These are phyloP conservation scores for Neopestalotiopsis rosae DNA, from an alignment of 2,329 filamentous ascomycete genomes.

Conservation along the genomic window DNA sequence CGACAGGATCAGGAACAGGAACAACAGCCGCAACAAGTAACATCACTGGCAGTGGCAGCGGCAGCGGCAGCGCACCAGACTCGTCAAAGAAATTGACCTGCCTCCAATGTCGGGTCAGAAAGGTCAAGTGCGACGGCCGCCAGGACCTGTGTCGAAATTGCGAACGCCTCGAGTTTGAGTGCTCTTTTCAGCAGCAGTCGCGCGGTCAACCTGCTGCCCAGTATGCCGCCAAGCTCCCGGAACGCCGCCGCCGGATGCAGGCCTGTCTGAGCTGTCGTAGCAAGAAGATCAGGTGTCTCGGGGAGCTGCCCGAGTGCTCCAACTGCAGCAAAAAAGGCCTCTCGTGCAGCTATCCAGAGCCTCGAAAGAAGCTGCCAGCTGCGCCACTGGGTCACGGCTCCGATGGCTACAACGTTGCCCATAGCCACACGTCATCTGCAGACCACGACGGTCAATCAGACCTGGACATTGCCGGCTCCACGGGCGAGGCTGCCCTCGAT, in stretches of 20 bases:
- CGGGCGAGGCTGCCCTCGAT: constrained; percentile 22
- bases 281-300: constrained; percentile 37
- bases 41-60: neutral
- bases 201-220: constrained; percentile 26
- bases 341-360: constrained; percentile 32
- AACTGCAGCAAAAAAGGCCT: constrained; percentile 33
- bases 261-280: constrained; percentile 36
- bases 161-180: constrained; percentile 38
- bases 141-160: constrained; percentile 38
- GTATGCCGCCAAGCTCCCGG: constrained; percentile 32
- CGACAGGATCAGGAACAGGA: neutral
- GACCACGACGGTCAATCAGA: constrained; percentile 8
- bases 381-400: neutral
- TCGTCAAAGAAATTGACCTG: constrained; percentile 24
- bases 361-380: constrained; percentile 20
- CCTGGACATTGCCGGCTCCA: constrained; percentile 14
- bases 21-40: neutral
- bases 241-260: constrained; percentile 34
- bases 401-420: constrained; percentile 1
- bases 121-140: constrained; percentile 36
- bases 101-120: constrained; percentile 30
- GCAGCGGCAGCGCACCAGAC: neutral
- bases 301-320: constrained; percentile 35
- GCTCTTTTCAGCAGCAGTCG: constrained; percentile 37
- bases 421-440: neutral